These are phyloP conservation scores for Ceratobasidium sp. DNA, from an alignment of 1,284 basidiomycete species.

Conservation along the genomic window DNA sequence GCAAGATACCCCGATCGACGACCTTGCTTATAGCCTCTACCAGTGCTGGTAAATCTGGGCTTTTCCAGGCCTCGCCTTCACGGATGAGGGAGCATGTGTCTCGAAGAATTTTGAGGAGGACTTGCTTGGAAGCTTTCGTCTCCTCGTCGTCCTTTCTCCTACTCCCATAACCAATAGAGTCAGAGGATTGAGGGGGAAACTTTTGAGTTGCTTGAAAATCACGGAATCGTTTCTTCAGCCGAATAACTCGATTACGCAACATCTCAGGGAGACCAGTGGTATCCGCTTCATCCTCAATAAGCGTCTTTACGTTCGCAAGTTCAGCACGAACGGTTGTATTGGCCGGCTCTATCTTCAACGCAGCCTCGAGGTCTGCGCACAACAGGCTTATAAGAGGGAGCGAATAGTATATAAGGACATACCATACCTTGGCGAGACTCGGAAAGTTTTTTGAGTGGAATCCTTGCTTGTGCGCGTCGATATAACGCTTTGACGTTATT, in stretches of 20 bases:
- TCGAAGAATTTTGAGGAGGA: conserved; percentile 1
- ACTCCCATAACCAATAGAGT: background rate
- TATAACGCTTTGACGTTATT: conserved; percentile 79
- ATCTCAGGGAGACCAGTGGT: too few species aligned
- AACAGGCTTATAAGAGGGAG: too few species aligned
- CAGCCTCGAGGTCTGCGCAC: conserved; percentile 22
- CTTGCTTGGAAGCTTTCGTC: background rate
- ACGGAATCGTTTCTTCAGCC: too few species aligned
- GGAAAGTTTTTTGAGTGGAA: conserved; percentile 64
- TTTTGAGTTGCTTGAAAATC: too few species aligned
- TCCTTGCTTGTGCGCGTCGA: conserved; percentile 76
- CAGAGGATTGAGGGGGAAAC: too few species aligned
- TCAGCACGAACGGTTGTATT: conserved; percentile 72
- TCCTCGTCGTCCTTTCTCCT: background rate
- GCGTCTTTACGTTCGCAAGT: conserved; percentile 62
- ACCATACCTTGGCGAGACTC: conserved; percentile 70
- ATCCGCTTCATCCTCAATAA: conserved; percentile 45
- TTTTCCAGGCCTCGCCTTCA: background rate
- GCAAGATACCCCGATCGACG: background rate
- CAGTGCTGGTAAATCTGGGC: background rate
- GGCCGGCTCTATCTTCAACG: conserved; percentile 56
- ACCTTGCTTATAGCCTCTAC: background rate
- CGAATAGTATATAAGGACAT: conserved; percentile 47
- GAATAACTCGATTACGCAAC: too few species aligned
- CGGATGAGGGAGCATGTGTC: conserved; percentile 18